phyloP scores from a whole-genome alignment of 2,329 filamentous ascomycete species.

The Penicillium olsonii region DNA sequence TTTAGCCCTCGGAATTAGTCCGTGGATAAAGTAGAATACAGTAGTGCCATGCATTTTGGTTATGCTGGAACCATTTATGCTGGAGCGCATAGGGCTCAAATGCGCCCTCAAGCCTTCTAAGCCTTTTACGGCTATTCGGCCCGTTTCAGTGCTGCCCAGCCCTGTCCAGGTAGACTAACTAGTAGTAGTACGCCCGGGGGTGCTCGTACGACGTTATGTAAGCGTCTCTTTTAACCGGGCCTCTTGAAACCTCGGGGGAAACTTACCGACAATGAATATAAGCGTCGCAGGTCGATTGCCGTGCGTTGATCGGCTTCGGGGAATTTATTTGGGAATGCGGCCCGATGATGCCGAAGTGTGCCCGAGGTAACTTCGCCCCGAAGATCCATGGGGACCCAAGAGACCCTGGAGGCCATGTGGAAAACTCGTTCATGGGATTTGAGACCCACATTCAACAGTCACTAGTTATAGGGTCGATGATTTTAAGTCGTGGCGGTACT shows the following conservation, averaged over 20 bases:
- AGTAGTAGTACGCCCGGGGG: too few species aligned
- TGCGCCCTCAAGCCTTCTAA: neutral
- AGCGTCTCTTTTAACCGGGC: neutral
- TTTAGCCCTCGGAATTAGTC: slow-evolving; percentile 4
- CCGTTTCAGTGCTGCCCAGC: neutral
- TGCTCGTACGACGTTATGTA: neutral
- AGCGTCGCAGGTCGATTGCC: neutral
- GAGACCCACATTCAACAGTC: neutral
- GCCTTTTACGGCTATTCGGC: neutral
- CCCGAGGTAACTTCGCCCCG: neutral
- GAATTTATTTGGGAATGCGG: neutral
- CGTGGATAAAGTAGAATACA: slow-evolving; percentile 4
- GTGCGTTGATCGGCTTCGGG: neutral
- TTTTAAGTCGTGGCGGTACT: too few species aligned
- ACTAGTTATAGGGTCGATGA: neutral
- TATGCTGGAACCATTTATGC: neutral
- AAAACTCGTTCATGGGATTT: neutral
- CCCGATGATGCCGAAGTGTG: neutral
- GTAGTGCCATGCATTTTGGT: neutral
- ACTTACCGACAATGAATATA: neutral
- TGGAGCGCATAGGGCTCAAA: neutral
- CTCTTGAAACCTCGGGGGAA: neutral
- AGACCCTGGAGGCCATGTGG: neutral
- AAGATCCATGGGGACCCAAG: neutral
- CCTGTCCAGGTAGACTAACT: too few species aligned